Percentiles rank a stretch among this genome's conserved stretches.
Conservation (phyloP, 768 basidiomycete species). For the Steccherinum ochraceum region DNA sequence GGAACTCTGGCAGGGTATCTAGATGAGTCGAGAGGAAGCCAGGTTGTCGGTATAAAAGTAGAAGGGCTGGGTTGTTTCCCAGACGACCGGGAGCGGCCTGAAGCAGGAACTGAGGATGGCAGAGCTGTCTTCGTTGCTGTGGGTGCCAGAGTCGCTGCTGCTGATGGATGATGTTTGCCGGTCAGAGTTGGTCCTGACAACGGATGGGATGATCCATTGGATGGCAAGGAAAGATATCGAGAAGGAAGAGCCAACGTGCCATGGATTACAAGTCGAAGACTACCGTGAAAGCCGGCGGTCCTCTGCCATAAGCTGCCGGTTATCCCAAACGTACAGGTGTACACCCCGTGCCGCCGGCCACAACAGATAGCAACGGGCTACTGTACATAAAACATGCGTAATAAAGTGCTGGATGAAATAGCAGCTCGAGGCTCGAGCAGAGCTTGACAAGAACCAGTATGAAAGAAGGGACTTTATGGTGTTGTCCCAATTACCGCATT, state of each 20-base stretch:
- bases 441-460: too few species aligned
- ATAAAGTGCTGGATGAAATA: too few species aligned
- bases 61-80: conserved; percentile 9
- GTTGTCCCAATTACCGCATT: too few species aligned
- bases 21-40: not conserved
- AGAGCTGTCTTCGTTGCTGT: conserved; percentile 9
- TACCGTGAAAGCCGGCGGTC: not conserved
- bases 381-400: too few species aligned
- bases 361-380: too few species aligned
- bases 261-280: not conserved
- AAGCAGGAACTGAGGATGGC: not conserved
- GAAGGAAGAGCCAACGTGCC: not conserved
- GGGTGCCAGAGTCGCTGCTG: not conserved
- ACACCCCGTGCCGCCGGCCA: too few species aligned
- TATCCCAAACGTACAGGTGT: too few species aligned
- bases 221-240: not conserved
- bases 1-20: not conserved
- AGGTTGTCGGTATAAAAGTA: not conserved
- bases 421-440: too few species aligned
- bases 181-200: not conserved
- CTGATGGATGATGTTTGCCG: not conserved
- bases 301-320: too few species aligned
- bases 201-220: not conserved
- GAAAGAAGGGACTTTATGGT: too few species aligned
- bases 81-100: conserved; percentile 8